Percentiles rank a stretch among this genome's conserved stretches.
These are phyloP conservation scores for Moringa oleifera DNA, from an alignment of 345 rosid species.

Conservation along the genomic window DNA sequence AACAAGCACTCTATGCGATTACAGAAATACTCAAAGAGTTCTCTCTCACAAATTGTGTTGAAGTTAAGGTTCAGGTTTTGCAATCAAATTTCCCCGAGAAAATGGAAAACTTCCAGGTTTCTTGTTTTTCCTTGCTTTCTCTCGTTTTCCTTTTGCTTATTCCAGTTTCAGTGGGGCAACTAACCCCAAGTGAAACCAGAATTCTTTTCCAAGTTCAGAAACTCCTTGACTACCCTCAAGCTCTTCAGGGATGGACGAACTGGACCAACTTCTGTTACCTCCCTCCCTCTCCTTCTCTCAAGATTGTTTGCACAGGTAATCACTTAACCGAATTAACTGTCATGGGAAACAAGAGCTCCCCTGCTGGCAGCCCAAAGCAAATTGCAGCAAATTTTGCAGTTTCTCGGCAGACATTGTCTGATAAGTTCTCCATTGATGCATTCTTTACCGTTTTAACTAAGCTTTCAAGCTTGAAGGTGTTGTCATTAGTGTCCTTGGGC, in stretches of 20 bases:
- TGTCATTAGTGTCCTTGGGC: constrained; percentile 72
- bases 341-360: constrained; percentile 53
- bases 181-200: constrained; percentile 46
- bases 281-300: constrained; percentile 56
- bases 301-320: constrained; percentile 43
- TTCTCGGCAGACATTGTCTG: constrained; percentile 39
- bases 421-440: constrained; percentile 49
- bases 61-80: too few species aligned
- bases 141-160: constrained; percentile 22
- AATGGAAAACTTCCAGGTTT: constrained; percentile 28
- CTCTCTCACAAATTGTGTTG: too few species aligned
- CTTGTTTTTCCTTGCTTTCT: constrained; percentile 14
- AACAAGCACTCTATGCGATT: too few species aligned
- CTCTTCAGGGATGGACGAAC: constrained; percentile 66
- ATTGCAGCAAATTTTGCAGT: constrained; percentile 16
- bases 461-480: constrained; percentile 49
- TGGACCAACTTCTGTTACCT: constrained; percentile 73
- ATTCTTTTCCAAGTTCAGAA: constrained; percentile 53
- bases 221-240: constrained; percentile 61
- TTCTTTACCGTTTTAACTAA: constrained; percentile 62
- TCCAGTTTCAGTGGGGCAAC: constrained; percentile 41
- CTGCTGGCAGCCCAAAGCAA: constrained; percentile 18
- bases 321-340: constrained; percentile 56
- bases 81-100: too few species aligned
- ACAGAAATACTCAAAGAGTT: too few species aligned